Evolutionary conservation across 805 yeast species (phyloP).

Genomic region (Blastobotrys robertii): DNA sequence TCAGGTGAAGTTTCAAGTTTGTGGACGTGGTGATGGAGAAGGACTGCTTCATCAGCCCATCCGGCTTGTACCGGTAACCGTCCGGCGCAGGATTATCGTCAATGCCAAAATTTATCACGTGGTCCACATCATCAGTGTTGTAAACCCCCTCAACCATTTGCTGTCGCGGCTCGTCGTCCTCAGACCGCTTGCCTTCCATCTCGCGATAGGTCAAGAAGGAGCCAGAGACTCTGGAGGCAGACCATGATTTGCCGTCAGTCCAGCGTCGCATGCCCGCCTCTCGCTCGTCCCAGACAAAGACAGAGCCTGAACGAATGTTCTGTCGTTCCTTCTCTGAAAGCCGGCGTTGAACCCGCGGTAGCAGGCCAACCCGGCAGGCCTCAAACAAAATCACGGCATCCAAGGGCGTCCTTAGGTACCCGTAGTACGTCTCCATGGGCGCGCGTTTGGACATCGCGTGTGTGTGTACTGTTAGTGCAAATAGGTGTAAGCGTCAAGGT

Average conservation of each 20-base stretch:
- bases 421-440: conserved; percentile 50
- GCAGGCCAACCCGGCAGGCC: conserved; percentile 46
- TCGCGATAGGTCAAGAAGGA: conserved; percentile 55
- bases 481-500: no score
- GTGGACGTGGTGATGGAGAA: conserved; percentile 46
- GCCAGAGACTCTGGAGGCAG: conserved; percentile 60
- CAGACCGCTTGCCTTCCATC: conserved; percentile 33
- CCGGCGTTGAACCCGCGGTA: conserved; percentile 52
- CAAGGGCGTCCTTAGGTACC: conserved; percentile 43
- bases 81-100: conserved; percentile 16
- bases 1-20: conserved; percentile 48
- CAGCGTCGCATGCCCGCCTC: conserved; percentile 66
- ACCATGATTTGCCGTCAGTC: conserved; percentile 73
- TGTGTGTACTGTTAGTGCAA: no score
- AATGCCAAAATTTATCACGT: conserved; percentile 1
- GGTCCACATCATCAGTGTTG: conserved; percentile 4
- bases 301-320: conserved; percentile 46
- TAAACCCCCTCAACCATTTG: no score
- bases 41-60: conserved; percentile 57
- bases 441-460: neutral
- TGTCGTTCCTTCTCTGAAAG: conserved; percentile 47
- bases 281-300: conserved; percentile 64
- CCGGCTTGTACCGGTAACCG: conserved; percentile 34
- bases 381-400: conserved; percentile 61
- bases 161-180: conserved; percentile 3